A percentile compares a stretch with the other conserved stretches of the same genome.
Conservation (phyloP, 1,284 basidiomycete species). For the Leccinum griseonigrum region DNA sequence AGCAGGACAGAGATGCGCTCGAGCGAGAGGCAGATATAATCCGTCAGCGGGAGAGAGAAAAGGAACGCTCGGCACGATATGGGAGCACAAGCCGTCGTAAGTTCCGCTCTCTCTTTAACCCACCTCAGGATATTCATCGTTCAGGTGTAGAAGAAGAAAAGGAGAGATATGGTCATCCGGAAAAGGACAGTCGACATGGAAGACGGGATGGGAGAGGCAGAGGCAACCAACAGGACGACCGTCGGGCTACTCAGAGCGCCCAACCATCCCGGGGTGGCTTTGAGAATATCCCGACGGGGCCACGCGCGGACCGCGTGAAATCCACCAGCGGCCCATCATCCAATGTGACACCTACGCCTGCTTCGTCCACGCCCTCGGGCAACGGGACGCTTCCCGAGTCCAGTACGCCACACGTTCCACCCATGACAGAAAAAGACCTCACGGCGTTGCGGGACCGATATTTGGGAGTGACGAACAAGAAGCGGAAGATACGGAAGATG, state of each 20-base stretch:
- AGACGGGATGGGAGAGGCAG: constrained; percentile 35
- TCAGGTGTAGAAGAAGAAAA: constrained; percentile 56
- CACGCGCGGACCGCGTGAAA: constrained; percentile 69
- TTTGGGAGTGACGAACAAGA: constrained; percentile 89
- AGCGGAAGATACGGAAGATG: constrained; percentile 90
- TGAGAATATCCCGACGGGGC: constrained; percentile 78
- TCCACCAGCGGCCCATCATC: constrained; percentile 31
- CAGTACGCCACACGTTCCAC: constrained; percentile 57
- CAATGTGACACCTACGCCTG: constrained; percentile 33
- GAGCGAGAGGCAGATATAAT: constrained; percentile 77
- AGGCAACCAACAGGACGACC: constrained; percentile 33
- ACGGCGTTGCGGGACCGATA: constrained; percentile 83
- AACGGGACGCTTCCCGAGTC: constrained; percentile 28
- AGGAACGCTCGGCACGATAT: constrained; percentile 27
- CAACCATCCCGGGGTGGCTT: constrained; percentile 39
- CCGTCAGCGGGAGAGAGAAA: constrained; percentile 42
- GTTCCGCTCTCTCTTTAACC: constrained; percentile 37
- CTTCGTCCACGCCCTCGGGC: constrained; percentile 40
- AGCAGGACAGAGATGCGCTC: constrained; percentile 60
- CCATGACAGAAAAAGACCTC: constrained; percentile 75
- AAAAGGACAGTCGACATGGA: constrained; percentile 42
- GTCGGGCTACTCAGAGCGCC: constrained; percentile 33
- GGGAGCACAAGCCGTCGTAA: constrained; percentile 32
- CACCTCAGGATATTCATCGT: constrained; percentile 17
- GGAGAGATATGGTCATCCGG: constrained; percentile 49